Percentiles rank a stretch among this genome's conserved stretches.
These are phyloP conservation scores for Xylona heveae DNA, from an alignment of 495 filamentous ascomycete species.

Conservation along the genomic window DNA sequence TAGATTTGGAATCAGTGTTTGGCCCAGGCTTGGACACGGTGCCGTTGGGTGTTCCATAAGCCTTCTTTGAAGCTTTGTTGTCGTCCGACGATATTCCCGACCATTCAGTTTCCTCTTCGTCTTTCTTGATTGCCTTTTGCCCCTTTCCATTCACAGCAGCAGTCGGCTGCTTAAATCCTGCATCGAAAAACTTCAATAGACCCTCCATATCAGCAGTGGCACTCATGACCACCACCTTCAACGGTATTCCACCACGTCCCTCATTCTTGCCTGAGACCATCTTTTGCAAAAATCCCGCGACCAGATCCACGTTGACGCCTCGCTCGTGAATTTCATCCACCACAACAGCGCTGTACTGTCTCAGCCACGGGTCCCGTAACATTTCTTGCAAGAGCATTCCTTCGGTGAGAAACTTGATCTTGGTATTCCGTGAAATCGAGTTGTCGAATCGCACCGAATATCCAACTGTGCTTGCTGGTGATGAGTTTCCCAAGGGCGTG, in stretches of 20 bases:
- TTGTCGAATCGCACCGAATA: conserved; percentile 89
- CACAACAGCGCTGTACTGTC: conserved; percentile 69
- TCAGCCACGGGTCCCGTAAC: conserved; percentile 62
- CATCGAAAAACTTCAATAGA: conserved; percentile 53
- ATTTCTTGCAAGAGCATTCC: conserved; percentile 95
- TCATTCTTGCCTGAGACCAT: conserved; percentile 32
- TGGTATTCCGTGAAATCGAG: conserved; percentile 49
- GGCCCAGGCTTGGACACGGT: too few species aligned
- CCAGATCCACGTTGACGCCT: conserved; percentile 84
- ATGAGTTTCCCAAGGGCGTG: conserved; percentile 44
- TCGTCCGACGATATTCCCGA: conserved; percentile 8
- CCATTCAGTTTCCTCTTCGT: conserved; percentile 8
- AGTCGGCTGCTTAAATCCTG: conserved; percentile 10
- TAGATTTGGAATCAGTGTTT: too few species aligned
- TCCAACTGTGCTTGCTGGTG: conserved; percentile 56
- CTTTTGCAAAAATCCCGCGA: conserved; percentile 70
- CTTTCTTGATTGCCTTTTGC: not conserved
- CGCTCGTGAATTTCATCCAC: conserved; percentile 97
- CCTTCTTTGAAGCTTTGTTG: not conserved
- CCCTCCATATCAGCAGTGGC: conserved; percentile 77
- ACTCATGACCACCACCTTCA: conserved; percentile 93
- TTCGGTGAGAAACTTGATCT: conserved; percentile 87
- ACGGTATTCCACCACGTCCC: conserved; percentile 42
- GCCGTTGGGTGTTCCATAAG: too few species aligned
- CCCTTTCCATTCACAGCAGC: conserved; percentile 1